Evolutionary conservation across 345 rosid species (phyloP), one percentile per base, ranked within the genome.

Genomic region (Trapa bicornis): DNA sequence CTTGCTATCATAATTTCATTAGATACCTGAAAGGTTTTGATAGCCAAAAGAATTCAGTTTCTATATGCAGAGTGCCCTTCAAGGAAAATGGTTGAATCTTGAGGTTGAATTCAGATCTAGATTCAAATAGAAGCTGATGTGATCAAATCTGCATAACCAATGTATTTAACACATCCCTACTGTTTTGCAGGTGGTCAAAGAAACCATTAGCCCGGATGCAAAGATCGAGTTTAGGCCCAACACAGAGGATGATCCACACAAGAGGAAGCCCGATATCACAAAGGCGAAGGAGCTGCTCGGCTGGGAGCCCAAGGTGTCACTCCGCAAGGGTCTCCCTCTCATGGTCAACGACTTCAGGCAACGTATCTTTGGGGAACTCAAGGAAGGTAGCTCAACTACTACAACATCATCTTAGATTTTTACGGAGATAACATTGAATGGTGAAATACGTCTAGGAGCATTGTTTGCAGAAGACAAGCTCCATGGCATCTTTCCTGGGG

Each of bases 201-300:
- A 94, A 77, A 87, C 97, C 11, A 94, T 94, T 6, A 97, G 91
- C 70, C 89, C 97, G 1, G 86, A 86, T 72, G 97, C 99, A 47
- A 89, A 74, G 79, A 94, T 94, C 43, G 99, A 89, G 86, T 94
- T 94, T 72, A 88, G 74, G 77, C 89, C 91, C 0, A 94, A 94
- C 84, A 94, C 99, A 50, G 96, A 87, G 62, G 99, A 94, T 65
- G 99, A 94, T 74, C 99, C 99, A 1, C 99, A 94, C 89, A 94
- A 94, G 89, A 94, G 99, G 81, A 94, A 94, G 80, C 99, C 99
- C 38, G 96, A 94, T 66, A 94, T 94, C 64, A 77, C 91, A 35
- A 89, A 68, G 74, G 99, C 99, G 5, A 94, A 94, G 71, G 96
- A 91, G 50, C 85, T 78, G 12, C 91, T 91, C 0, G 96, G 95